Conservation (phyloP, 1,139 yeast species). For the Magnusiomyces tetraspermus region DNA sequence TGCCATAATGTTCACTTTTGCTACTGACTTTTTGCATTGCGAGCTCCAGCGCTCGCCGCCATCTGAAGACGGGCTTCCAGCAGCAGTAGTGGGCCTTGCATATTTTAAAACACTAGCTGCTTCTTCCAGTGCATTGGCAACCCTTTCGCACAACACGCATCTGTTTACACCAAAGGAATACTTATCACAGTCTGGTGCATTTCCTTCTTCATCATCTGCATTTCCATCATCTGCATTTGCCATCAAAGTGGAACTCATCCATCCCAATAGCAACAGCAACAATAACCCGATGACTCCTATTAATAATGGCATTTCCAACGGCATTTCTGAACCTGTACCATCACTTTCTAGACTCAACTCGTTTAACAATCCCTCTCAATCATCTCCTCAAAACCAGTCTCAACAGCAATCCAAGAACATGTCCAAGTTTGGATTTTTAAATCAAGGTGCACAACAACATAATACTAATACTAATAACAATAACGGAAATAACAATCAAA, state of each 20-base stretch:
- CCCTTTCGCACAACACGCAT: constrained; percentile 54
- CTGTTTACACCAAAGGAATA: constrained; percentile 39
- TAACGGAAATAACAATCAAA: too few species aligned
- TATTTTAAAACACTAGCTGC: constrained; percentile 54
- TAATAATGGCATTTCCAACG: constrained; percentile 2
- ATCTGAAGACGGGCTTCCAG: constrained; percentile 29
- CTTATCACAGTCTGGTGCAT: constrained; percentile 7
- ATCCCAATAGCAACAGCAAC: too few species aligned
- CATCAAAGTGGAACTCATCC: constrained; percentile 22
- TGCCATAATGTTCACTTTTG: constrained; percentile 65
- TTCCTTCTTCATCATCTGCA: constrained; percentile 12
- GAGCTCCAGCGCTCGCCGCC: constrained; percentile 41
- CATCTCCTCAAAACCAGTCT: constrained; percentile 1
- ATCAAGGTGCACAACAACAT: background rate
- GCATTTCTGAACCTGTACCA: constrained; percentile 2
- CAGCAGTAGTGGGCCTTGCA: constrained; percentile 43
- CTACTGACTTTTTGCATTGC: constrained; percentile 57
- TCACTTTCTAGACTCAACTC: background rate
- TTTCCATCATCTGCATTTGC: constrained; percentile 18
- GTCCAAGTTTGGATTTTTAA: constrained; percentile 13
- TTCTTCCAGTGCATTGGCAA: constrained; percentile 62
- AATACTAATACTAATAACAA: background rate
- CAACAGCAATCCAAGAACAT: constrained; percentile 8
- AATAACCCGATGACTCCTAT: too few species aligned
- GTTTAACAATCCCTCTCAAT: constrained; percentile 4